Evolutionary conservation across 2,329 filamentous ascomycete species (phyloP).

Genomic region (Pestalotiopsis fici): DNA sequence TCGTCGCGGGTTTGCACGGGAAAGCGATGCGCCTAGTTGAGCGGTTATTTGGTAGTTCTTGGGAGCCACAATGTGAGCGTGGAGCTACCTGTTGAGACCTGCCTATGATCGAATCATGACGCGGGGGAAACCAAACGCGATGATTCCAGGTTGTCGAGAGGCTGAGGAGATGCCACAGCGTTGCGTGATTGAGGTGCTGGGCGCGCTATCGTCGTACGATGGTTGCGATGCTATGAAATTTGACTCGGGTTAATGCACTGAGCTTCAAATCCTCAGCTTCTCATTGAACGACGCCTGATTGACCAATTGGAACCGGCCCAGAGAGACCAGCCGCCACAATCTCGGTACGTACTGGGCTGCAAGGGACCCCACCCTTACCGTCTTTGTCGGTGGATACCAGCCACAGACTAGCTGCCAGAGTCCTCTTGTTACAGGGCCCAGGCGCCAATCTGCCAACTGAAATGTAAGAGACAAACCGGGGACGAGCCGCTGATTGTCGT

Average conservation of each 20-base stretch:
- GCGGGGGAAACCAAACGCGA: background rate
- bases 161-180: background rate
- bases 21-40: background rate
- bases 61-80: background rate
- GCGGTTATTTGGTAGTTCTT: background rate
- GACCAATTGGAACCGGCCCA: slow-evolving; percentile 1
- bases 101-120: slow-evolving; percentile 1
- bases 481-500: slow-evolving; percentile 1
- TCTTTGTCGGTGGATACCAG: background rate
- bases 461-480: background rate
- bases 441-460: background rate
- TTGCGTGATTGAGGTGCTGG: background rate
- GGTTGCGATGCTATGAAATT: background rate
- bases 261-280: slow-evolving; percentile 4
- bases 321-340: background rate
- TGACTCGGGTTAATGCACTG: background rate
- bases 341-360: too few relatives aligned
- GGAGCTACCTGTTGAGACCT: background rate
- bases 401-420: background rate
- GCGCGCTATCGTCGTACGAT: background rate
- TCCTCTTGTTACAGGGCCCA: background rate
- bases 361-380: background rate
- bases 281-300: background rate
- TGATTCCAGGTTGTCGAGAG: background rate
- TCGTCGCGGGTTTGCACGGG: slow-evolving; percentile 33